Evolutionary conservation across 306 rosid genomes (phyloP), one percentile per base, ranked within the genome.

Genomic region (Castanopsis chinensis): DNA sequence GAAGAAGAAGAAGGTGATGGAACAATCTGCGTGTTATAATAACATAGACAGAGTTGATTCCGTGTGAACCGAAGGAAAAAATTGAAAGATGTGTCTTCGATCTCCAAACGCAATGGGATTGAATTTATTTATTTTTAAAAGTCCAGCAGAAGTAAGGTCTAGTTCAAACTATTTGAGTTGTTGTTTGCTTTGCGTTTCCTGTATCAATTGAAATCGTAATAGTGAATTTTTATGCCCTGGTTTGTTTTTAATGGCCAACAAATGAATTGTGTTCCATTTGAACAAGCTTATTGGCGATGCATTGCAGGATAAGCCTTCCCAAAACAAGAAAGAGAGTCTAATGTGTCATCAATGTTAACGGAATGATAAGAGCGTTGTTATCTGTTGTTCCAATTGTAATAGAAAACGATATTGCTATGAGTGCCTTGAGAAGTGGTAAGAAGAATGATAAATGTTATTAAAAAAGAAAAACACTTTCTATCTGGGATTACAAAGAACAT

Each of bases 271-370:
- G 74, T 80, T 52, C 58, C 41, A 60, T 80, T 45, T 69, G 54
- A 45, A 59, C 65, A 32, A 65, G 71, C 52, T 83, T 83, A 76
- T 33, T 33, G 5, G 41, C 41, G 6, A 6, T 1, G 41, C 2
- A 2, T 6, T 35, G 41, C 9, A 35, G 41, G 9, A 35, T 35
- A 37, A 37, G 43, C 10, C 43, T 6, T 37, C 43, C 43, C 43
- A 37, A 78, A 83, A 67, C 77, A 83, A 81, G 74, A 61, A 84
- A 52, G 88, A 53, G 84, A 82, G 91, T 78, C 87, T 91, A 83
- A 91, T 86, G 96, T 91, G 96, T 72, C 96, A 91, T 85, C 96
- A 91, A 72, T 91, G 96, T 80, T 86, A 81, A 78, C 84, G 91
- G 82, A 89, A 72, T 65, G 90, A 91, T 81, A 89, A 87, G 83